These are phyloP conservation scores for Ruellia speciosa DNA, from an alignment of 305 asterid genomes.

Conservation along the genomic window DNA sequence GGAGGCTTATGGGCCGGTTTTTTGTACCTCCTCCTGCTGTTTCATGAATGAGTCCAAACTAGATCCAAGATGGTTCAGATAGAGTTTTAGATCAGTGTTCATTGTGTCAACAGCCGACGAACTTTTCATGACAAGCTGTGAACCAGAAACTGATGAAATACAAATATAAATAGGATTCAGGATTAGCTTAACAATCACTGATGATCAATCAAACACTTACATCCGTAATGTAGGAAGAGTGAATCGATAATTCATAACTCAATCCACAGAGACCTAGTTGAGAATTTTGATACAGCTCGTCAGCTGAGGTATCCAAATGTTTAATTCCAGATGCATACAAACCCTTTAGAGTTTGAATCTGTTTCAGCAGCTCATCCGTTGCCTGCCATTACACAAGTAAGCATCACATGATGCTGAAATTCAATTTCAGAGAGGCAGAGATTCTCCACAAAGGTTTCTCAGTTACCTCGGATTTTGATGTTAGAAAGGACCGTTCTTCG, in stretches of 20 bases:
- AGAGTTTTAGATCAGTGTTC: conserved; percentile 31
- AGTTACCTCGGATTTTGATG: conserved; percentile 39
- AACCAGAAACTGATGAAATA: conserved; percentile 7
- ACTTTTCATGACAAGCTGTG: conserved; percentile 35
- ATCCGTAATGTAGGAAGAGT: conserved; percentile 31
- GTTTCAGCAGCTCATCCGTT: conserved; percentile 32
- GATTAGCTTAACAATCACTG: background rate
- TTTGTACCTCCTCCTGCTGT: conserved; percentile 40
- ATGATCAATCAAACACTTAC: conserved; percentile 25
- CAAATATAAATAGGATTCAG: background rate
- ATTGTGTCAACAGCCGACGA: conserved; percentile 29
- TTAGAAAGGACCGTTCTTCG: conserved; percentile 29
- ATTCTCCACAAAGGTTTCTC: conserved; percentile 6
- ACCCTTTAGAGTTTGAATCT: conserved; percentile 32
- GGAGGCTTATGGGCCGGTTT: background rate
- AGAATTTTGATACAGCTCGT: conserved; percentile 33
- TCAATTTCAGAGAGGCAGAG: background rate
- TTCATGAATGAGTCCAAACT: conserved; percentile 26
- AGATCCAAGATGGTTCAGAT: conserved; percentile 27
- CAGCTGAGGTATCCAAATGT: conserved; percentile 32
- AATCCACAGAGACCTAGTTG: conserved; percentile 31
- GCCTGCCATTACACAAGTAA: conserved; percentile 26
- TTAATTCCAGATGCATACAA: conserved; percentile 27
- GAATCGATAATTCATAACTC: conserved; percentile 36
- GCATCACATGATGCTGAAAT: conserved; percentile 8